A percentile compares a stretch with the other conserved stretches of the same genome.
These are phyloP conservation scores for Cercospora sesami DNA, from an alignment of 2,329 filamentous ascomycete genomes.

Conservation along the genomic window DNA sequence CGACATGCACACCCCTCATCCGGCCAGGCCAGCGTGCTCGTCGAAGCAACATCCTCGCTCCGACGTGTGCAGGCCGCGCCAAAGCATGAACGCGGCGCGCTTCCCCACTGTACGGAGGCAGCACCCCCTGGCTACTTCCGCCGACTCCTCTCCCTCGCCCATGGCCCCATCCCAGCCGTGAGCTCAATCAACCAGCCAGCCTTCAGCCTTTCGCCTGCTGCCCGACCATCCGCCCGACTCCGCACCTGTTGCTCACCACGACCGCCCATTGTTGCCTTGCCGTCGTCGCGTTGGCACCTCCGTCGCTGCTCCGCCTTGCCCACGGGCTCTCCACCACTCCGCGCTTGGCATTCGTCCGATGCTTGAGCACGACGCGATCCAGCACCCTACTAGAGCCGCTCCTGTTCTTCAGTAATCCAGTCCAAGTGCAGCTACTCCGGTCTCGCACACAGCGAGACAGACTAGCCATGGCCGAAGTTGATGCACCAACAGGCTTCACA, in stretches of 20 bases:
- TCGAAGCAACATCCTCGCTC: neutral
- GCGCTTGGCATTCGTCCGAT: conserved; percentile 4
- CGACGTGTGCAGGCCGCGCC: neutral
- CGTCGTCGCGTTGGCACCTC: conserved; percentile 1
- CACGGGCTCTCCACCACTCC: conserved; percentile 2
- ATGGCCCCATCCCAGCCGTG: neutral
- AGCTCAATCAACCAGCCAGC: neutral
- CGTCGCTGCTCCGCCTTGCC: neutral
- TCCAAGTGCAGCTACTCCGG: neutral
- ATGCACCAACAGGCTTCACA: conserved; percentile 38
- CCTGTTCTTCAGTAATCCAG: conserved; percentile 17
- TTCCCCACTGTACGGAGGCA: conserved; percentile 3
- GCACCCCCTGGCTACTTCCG: neutral
- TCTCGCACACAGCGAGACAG: neutral
- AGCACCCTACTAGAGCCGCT: conserved; percentile 10
- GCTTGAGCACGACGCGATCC: conserved; percentile 7
- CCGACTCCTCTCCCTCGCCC: neutral
- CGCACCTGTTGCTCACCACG: neutral
- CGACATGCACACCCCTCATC: neutral
- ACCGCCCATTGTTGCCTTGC: neutral
- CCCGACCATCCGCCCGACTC: neutral
- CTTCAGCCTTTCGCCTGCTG: neutral
- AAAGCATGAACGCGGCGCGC: neutral
- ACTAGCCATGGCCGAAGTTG: conserved; percentile 21
- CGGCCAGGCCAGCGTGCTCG: neutral